Conservation (phyloP, 805 yeast genomes). For the Candida montana region DNA sequence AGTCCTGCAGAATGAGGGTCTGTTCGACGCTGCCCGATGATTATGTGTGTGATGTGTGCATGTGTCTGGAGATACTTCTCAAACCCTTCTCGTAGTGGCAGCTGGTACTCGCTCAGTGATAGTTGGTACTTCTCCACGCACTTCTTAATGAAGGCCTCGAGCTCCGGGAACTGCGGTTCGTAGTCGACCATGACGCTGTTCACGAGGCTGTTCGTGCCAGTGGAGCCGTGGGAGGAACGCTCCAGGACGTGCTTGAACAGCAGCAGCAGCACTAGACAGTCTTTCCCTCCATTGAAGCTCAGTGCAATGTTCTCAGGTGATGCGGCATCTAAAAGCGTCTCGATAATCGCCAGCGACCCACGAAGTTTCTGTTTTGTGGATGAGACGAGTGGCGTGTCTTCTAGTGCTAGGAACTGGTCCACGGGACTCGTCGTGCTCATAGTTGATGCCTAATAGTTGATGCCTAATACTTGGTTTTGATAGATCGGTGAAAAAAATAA, state of each 20-base stretch:
- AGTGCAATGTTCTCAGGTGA: conserved; percentile 54
- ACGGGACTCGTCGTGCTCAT: too few relatives aligned
- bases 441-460: too few relatives aligned
- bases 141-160: conserved; percentile 56
- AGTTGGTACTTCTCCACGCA: conserved; percentile 55
- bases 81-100: conserved; percentile 66
- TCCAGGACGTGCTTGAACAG: conserved; percentile 59
- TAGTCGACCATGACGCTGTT: conserved; percentile 71
- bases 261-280: conserved; percentile 84
- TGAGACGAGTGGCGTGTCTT: not conserved
- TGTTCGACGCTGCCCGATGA: conserved; percentile 82
- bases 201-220: too few relatives aligned
- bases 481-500: too few relatives aligned
- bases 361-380: conserved; percentile 4
- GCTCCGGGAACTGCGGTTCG: conserved; percentile 65
- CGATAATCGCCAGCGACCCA: conserved; percentile 2
- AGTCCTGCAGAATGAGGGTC: conserved; percentile 78
- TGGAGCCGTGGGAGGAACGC: too few relatives aligned
- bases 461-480: too few relatives aligned
- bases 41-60: conserved; percentile 59
- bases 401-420: too few relatives aligned
- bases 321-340: not conserved
- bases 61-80: conserved; percentile 48
- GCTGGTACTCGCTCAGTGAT: conserved; percentile 33
- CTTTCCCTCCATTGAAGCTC: conserved; percentile 95